A percentile compares a stretch with the other conserved stretches of the same genome.
These are phyloP conservation scores for Barnettozyma vustinii DNA, from an alignment of 805 yeast species.

Conservation along the genomic window DNA sequence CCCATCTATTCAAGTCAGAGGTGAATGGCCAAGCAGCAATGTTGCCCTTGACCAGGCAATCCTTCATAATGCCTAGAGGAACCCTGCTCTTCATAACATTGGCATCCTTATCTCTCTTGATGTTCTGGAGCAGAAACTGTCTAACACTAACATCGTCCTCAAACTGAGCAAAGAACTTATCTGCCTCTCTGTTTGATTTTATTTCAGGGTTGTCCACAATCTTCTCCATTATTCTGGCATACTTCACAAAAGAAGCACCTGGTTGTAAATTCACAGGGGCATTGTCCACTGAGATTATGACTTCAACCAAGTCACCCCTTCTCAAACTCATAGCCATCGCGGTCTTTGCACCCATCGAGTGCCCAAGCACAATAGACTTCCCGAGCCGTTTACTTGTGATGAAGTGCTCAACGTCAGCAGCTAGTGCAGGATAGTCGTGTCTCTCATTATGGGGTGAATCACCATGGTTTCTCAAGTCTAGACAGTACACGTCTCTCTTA, in stretches of 20 bases:
- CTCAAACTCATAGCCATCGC: conserved; percentile 83
- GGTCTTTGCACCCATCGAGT: conserved; percentile 91
- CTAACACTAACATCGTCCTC: conserved; percentile 59
- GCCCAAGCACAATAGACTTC: conserved; percentile 66
- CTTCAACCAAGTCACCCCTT: conserved; percentile 52
- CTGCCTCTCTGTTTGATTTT: conserved; percentile 60
- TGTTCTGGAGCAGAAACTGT: conserved; percentile 73
- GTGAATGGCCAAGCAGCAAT: conserved; percentile 77
- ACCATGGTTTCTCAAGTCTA: conserved; percentile 90
- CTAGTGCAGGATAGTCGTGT: conserved; percentile 75
- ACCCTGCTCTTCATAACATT: conserved; percentile 36
- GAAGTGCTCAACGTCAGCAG: conserved; percentile 80
- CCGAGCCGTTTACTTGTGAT: conserved; percentile 33
- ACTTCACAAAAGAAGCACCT: conserved; percentile 56
- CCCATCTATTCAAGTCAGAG: conserved; percentile 46
- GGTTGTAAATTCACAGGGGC: conserved; percentile 72
- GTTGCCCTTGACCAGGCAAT: conserved; percentile 56
- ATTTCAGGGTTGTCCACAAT: conserved; percentile 45
- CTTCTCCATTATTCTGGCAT: conserved; percentile 55
- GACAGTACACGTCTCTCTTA: conserved; percentile 54
- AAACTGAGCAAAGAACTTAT: conserved; percentile 51
- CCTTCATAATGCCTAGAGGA: conserved; percentile 67
- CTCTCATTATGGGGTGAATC: conserved; percentile 71
- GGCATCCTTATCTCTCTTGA: conserved; percentile 38
- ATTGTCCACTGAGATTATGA: conserved; percentile 79